Percentiles rank a stretch among this genome's conserved stretches.
These are phyloP conservation scores for Penicillium roqueforti DNA, from an alignment of 495 filamentous ascomycete species.

Conservation along the genomic window DNA sequence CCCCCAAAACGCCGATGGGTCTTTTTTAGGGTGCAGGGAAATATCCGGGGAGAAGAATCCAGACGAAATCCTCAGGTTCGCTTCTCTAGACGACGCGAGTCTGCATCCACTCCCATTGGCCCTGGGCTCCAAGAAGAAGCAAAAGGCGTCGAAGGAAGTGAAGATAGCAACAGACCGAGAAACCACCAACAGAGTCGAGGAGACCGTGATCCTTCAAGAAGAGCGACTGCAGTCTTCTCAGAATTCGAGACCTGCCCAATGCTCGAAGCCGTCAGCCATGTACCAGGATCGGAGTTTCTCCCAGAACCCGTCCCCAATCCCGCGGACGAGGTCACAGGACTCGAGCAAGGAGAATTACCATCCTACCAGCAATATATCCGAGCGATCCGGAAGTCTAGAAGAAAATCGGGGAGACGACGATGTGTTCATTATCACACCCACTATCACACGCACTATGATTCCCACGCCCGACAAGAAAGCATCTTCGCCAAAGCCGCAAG, in stretches of 20 bases:
- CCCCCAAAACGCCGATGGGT: slow-evolving; percentile 32
- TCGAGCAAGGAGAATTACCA: slow-evolving; percentile 30
- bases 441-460: slow-evolving; percentile 42
- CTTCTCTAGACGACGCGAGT: slow-evolving; percentile 27
- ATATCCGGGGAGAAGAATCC: slow-evolving; percentile 38
- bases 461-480: slow-evolving; percentile 21
- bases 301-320: slow-evolving; percentile 16
- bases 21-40: slow-evolving; percentile 48
- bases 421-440: slow-evolving; percentile 51
- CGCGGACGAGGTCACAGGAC: slow-evolving; percentile 15
- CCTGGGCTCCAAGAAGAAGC: slow-evolving; percentile 22
- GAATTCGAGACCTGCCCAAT: slow-evolving; percentile 45
- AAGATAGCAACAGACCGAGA: slow-evolving; percentile 12
- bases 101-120: slow-evolving; percentile 25
- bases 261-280: slow-evolving; percentile 35
- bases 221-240: slow-evolving; percentile 36
- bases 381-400: slow-evolving; percentile 13
- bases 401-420: slow-evolving; percentile 30
- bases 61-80: slow-evolving; percentile 41
- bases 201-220: slow-evolving; percentile 24
- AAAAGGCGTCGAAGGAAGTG: slow-evolving; percentile 21
- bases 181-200: slow-evolving; percentile 14
- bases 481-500: slow-evolving; percentile 16
- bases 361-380: slow-evolving; percentile 10
- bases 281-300: slow-evolving; percentile 29